These are phyloP conservation scores for Myochromella boudieri DNA, from an alignment of 768 basidiomycete genomes.

Conservation along the genomic window DNA sequence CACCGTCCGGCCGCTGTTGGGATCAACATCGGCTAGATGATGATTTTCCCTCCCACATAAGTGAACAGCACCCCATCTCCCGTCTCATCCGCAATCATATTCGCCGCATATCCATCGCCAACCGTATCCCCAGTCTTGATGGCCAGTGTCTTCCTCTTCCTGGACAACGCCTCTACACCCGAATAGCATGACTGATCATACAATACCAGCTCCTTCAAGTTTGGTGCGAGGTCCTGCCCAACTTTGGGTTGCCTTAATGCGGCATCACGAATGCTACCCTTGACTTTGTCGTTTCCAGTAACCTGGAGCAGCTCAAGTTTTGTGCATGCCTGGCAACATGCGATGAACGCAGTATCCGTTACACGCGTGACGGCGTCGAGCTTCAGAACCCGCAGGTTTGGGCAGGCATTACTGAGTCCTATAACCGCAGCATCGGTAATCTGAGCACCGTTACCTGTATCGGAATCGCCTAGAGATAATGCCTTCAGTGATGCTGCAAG, in stretches of 20 bases:
- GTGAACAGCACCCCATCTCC: not conserved
- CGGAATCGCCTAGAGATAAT: conserved; percentile 2
- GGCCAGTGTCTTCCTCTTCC: not conserved
- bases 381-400: not conserved
- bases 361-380: not conserved
- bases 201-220: conserved; percentile 1
- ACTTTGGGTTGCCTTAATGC: not conserved
- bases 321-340: not conserved
- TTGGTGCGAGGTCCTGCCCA: not conserved
- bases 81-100: not conserved
- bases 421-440: conserved; percentile 2
- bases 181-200: not conserved
- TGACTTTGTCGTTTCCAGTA: conserved; percentile 4
- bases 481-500: not conserved
- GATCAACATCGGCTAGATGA: not conserved
- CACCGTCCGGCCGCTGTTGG: too few relatives aligned
- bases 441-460: not conserved
- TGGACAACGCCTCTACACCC: not conserved
- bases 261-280: not conserved
- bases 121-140: not conserved
- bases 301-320: not conserved
- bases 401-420: not conserved
- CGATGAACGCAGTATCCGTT: not conserved
- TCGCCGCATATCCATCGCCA: not conserved
- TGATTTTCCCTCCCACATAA: not conserved